These are phyloP conservation scores for Cryptococcus depauperatus DNA, from an alignment of 1,284 basidiomycete genomes.

Conservation along the genomic window DNA sequence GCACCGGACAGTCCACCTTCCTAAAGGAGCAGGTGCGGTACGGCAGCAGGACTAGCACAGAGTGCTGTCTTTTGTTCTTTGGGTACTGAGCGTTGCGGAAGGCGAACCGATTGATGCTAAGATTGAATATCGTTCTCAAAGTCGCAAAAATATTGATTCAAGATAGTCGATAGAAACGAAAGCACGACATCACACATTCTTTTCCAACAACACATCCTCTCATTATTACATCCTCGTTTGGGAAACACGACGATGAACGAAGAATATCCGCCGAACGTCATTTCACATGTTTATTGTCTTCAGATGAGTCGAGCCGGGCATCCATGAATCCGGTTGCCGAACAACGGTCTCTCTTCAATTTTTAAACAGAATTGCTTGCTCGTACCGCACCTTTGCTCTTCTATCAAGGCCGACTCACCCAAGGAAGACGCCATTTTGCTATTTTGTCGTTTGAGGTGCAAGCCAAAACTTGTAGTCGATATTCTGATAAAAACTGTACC, in stretches of 20 bases:
- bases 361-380: background rate
- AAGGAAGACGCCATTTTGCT: conserved; percentile 34
- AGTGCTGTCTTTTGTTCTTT: background rate
- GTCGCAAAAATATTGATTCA: too few species aligned
- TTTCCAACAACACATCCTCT: background rate
- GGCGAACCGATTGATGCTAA: background rate
- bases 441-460: too few species aligned
- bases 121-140: background rate
- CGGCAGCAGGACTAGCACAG: background rate
- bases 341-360: too few species aligned
- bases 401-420: conserved; percentile 19
- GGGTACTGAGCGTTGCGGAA: background rate
- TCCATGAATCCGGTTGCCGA: too few species aligned
- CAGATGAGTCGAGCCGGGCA: too few species aligned
- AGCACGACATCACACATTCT: too few species aligned
- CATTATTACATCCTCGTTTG: background rate
- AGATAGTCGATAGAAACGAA: too few species aligned
- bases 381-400: background rate
- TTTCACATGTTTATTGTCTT: too few species aligned
- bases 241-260: too few species aligned
- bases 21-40: background rate
- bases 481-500: too few species aligned
- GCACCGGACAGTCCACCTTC: background rate
- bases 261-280: too few species aligned
- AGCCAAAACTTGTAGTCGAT: too few species aligned